phyloP scores from a whole-genome alignment of 2,329 filamentous ascomycete species.

The Chrysoporthe deuterocubensis region DNA sequence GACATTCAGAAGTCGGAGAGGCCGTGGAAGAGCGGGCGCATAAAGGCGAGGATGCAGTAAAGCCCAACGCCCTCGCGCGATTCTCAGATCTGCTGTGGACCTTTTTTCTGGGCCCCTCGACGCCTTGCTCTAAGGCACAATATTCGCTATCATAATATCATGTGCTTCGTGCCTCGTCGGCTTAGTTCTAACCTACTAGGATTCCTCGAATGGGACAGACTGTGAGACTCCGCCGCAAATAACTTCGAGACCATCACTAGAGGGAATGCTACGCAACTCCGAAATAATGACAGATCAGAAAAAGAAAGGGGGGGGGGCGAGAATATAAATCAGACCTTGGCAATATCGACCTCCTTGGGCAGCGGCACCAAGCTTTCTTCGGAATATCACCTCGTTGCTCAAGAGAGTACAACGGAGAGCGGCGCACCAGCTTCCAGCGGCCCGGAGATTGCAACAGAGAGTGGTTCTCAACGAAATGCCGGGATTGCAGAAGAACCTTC shows the following conservation, averaged over 20 bases:
- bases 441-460: conserved; percentile 10
- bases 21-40: not conserved
- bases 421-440: conserved; percentile 6
- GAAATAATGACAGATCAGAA: not conserved
- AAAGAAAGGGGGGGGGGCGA: not conserved
- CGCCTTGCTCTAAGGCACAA: not conserved
- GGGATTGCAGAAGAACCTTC: not conserved
- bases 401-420: conserved; percentile 8
- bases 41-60: conserved; percentile 7
- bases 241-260: not conserved
- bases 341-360: conserved; percentile 3
- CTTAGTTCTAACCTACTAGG: not conserved
- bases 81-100: conserved; percentile 10
- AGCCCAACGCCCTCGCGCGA: conserved; percentile 12
- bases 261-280: not conserved
- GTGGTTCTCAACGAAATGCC: conserved; percentile 2
- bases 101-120: conserved; percentile 5
- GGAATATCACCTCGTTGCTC: conserved; percentile 1
- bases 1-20: not conserved
- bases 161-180: not conserved
- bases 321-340: not conserved
- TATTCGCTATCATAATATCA: not conserved
- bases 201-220: not conserved
- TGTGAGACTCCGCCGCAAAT: not conserved
- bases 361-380: not conserved